These are phyloP conservation scores for Fusarium sp. DNA, from an alignment of 2,329 filamentous ascomycete genomes.

Conservation along the genomic window DNA sequence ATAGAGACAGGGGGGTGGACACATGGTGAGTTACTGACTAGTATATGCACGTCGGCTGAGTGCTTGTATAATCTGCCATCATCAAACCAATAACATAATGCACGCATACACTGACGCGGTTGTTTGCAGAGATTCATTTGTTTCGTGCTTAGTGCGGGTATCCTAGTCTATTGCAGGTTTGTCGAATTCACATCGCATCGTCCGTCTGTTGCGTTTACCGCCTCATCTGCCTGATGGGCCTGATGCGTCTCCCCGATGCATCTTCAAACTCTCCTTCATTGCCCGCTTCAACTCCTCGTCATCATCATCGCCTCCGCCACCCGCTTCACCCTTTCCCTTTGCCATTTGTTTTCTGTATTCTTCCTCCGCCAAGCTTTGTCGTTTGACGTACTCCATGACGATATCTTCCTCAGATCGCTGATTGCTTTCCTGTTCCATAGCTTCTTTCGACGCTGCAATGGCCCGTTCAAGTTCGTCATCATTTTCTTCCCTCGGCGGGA, in stretches of 20 bases:
- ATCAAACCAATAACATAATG: neutral
- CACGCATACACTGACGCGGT: neutral
- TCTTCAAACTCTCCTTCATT: conserved; percentile 64
- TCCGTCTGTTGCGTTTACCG: neutral
- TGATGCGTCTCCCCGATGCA: conserved; percentile 45
- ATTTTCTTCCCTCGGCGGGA: conserved; percentile 35
- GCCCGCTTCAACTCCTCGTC: conserved; percentile 66
- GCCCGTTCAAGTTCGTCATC: conserved; percentile 50
- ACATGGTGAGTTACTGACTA: neutral
- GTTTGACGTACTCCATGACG: conserved; percentile 78
- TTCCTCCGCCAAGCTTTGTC: conserved; percentile 77
- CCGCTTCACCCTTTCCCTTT: conserved; percentile 49
- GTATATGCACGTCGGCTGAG: neutral
- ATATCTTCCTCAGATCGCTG: conserved; percentile 72
- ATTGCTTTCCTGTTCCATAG: conserved; percentile 51
- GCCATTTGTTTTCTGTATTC: conserved; percentile 53
- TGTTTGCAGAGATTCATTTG: neutral
- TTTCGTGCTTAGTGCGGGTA: conserved; percentile 13
- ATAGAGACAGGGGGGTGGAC: neutral
- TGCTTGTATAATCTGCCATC: neutral
- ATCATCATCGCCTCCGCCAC: conserved; percentile 51
- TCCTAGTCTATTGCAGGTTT: conserved; percentile 13
- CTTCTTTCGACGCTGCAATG: conserved; percentile 52
- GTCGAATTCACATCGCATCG: neutral
- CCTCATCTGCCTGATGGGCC: conserved; percentile 38